phyloP scores from a whole-genome alignment of 306 rosid species.

The Cyamopsis tetragonoloba region DNA sequence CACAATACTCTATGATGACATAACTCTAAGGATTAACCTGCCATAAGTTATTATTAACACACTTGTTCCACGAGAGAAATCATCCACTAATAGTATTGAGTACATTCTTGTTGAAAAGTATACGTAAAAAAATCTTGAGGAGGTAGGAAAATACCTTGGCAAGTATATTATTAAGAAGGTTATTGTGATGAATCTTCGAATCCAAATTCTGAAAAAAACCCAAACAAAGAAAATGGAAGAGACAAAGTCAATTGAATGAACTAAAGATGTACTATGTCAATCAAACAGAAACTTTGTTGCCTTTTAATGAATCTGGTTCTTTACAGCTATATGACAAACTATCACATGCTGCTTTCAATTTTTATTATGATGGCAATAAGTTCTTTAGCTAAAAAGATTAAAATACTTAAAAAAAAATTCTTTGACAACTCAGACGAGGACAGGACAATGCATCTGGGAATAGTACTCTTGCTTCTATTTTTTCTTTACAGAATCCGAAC shows the following conservation, averaged over 20 bases:
- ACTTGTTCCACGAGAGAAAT: background rate
- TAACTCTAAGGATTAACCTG: background rate
- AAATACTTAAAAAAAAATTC: background rate
- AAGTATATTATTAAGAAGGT: constrained; percentile 82
- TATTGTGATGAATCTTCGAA: constrained; percentile 97
- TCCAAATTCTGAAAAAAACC: constrained; percentile 65
- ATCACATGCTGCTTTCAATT: background rate
- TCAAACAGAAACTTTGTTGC: constrained; percentile 4
- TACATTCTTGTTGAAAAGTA: background rate
- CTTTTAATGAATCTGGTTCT: background rate
- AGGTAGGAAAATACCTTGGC: constrained; percentile 61
- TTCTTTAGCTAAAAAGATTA: background rate
- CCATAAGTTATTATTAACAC: background rate
- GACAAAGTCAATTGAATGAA: background rate
- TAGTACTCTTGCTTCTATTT: background rate
- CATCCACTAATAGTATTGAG: background rate
- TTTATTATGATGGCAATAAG: background rate
- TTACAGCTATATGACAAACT: background rate
- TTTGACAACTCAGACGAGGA: background rate
- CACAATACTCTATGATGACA: background rate
- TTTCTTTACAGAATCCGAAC: background rate
- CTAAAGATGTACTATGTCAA: constrained; percentile 13
- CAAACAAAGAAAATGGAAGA: constrained; percentile 1
- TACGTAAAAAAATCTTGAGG: background rate
- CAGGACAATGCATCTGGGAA: background rate